Conservation (phyloP, 2,329 filamentous ascomycete species). For the Apiospora koreana region DNA sequence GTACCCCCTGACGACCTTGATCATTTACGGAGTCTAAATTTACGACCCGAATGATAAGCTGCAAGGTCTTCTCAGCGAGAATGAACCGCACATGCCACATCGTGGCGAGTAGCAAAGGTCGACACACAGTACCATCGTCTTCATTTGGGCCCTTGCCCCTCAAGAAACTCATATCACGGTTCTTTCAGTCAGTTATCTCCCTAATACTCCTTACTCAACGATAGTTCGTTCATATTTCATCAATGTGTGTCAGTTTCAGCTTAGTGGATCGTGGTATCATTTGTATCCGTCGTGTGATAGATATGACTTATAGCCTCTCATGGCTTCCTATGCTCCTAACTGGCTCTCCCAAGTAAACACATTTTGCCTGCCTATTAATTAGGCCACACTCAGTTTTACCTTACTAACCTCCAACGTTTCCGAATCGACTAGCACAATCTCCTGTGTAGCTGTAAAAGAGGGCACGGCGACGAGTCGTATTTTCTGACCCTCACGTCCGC, state of each 20-base stretch:
- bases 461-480: slow-evolving; percentile 84
- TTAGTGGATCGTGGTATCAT: background rate
- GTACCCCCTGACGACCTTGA: background rate
- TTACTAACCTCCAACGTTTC: slow-evolving; percentile 81
- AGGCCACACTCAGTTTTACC: slow-evolving; percentile 52
- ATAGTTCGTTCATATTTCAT: background rate
- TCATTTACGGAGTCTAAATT: background rate
- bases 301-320: background rate
- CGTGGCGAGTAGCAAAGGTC: background rate
- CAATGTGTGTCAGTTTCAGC: background rate
- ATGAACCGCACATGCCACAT: background rate
- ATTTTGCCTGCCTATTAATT: background rate
- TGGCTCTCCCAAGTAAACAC: slow-evolving; percentile 2
- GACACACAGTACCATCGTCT: background rate
- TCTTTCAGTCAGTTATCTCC: background rate
- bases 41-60: background rate
- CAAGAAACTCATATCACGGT: background rate
- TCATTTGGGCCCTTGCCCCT: background rate
- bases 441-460: slow-evolving; percentile 74
- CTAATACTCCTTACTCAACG: background rate
- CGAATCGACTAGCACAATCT: slow-evolving; percentile 80
- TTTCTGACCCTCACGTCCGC: slow-evolving; percentile 65
- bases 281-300: background rate
- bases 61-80: background rate
- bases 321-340: background rate